Conservation (phyloP, 768 basidiomycete species). For the Podaxis mareebaensis region DNA sequence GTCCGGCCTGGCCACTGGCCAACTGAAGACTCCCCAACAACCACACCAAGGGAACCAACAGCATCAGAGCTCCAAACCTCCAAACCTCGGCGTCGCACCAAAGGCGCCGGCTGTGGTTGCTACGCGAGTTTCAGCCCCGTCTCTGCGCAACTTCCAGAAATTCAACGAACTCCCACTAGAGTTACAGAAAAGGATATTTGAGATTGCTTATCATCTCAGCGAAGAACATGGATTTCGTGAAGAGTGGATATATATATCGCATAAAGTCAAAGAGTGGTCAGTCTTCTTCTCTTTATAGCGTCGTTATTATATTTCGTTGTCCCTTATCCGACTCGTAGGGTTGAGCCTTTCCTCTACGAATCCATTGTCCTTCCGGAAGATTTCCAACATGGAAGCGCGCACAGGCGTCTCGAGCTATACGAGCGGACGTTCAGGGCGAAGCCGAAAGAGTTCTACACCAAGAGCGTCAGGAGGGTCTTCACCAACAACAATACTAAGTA, state of each 20-base stretch:
- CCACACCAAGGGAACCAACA: neutral
- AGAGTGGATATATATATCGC: conserved; percentile 1
- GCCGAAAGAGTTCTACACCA: conserved; percentile 4
- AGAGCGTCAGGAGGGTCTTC: conserved; percentile 4
- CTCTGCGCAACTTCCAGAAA: neutral
- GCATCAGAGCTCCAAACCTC: neutral
- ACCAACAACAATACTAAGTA: neutral
- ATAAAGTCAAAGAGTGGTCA: conserved; percentile 7
- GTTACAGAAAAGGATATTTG: conserved; percentile 2
- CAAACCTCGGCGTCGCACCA: neutral
- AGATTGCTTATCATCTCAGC: conserved; percentile 2
- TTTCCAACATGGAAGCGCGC: neutral
- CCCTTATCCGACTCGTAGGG: neutral
- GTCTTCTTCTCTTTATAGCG: neutral
- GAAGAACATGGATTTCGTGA: neutral
- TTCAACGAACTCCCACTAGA: neutral
- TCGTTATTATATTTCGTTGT: neutral
- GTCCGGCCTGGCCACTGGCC: neutral
- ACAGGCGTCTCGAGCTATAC: neutral
- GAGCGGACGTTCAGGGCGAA: conserved; percentile 2
- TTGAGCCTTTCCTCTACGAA: conserved; percentile 3
- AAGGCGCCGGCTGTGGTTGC: neutral
- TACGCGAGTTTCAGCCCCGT: neutral
- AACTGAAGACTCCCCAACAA: neutral
- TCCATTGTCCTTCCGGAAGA: conserved; percentile 2